Conservation (phyloP, 768 basidiomycete genomes). For the Cubamyces sp. region DNA sequence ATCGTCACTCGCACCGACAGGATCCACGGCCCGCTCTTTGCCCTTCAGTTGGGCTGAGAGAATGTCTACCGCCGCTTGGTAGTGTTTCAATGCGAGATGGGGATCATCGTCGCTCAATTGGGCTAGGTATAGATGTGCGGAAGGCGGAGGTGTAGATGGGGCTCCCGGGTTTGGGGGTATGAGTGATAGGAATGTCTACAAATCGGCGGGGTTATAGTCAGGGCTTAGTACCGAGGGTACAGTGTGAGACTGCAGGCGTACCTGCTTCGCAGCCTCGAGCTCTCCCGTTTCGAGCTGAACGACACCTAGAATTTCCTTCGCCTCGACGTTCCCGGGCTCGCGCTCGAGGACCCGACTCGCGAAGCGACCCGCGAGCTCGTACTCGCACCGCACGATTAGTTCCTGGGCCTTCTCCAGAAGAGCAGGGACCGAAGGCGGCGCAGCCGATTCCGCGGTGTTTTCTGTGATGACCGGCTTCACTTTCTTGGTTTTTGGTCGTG, state of each 20-base stretch:
- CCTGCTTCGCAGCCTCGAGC: conserved; percentile 68
- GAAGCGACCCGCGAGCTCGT: conserved; percentile 78
- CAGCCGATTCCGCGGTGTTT: conserved; percentile 35
- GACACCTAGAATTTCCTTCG: conserved; percentile 81
- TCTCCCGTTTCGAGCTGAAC: conserved; percentile 81
- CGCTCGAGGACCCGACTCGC: conserved; percentile 66
- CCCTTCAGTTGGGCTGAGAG: conserved; percentile 72
- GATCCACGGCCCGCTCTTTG: conserved; percentile 57
- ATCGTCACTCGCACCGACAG: conserved; percentile 43
- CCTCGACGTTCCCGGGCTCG: conserved; percentile 65
- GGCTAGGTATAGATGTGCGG: conserved; percentile 88
- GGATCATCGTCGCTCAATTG: conserved; percentile 83
- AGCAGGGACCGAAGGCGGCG: conserved; percentile 42
- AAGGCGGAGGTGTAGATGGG: conserved; percentile 64
- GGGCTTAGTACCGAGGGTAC: background rate
- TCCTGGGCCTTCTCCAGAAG: conserved; percentile 78
- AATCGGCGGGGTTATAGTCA: background rate
- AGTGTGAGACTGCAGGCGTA: conserved; percentile 38
- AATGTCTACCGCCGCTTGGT: conserved; percentile 79
- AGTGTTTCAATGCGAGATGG: conserved; percentile 70
- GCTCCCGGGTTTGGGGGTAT: conserved; percentile 65
- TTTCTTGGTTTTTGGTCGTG: conserved; percentile 38
- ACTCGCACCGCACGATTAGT: conserved; percentile 85
- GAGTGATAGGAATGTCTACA: conserved; percentile 64
- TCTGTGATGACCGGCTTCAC: conserved; percentile 23